Conservation (phyloP, 1,139 yeast species). For the Sugiyamaella paludigena region DNA sequence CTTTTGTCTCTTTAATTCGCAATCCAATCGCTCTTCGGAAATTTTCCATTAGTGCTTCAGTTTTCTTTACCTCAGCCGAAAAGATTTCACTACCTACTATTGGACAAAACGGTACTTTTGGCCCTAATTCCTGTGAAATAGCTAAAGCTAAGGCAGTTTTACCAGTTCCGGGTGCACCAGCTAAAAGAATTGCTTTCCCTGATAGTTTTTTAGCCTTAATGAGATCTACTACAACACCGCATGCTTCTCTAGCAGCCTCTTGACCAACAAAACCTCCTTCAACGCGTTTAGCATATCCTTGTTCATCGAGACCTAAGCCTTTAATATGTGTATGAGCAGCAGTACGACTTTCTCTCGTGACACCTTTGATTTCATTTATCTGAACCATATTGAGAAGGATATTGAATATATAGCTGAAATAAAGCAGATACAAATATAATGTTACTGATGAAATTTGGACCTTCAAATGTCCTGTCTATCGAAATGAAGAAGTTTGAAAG, state of each 20-base stretch:
- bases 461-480: no score
- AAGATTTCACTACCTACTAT: slow-evolving; percentile 93
- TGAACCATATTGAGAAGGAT: slow-evolving; percentile 57
- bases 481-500: no score
- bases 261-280: slow-evolving; percentile 98
- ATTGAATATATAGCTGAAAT: no score
- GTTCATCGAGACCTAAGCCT: slow-evolving; percentile 91
- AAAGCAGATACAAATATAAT: no score
- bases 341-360: slow-evolving; percentile 67
- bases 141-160: slow-evolving; percentile 96
- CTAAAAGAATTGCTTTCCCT: slow-evolving; percentile 91
- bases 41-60: slow-evolving; percentile 96
- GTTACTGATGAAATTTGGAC: neutral
- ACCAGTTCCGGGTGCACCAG: slow-evolving; percentile 99
- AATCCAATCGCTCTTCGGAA: slow-evolving; percentile 95
- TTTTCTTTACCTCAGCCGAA: slow-evolving; percentile 97
- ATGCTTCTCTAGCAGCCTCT: slow-evolving; percentile 91
- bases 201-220: slow-evolving; percentile 92
- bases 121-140: slow-evolving; percentile 94
- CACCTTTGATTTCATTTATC: slow-evolving; percentile 76
- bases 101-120: slow-evolving; percentile 97
- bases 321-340: slow-evolving; percentile 98
- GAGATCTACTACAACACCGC: slow-evolving; percentile 92
- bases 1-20: slow-evolving; percentile 94
- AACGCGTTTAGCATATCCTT: slow-evolving; percentile 75